These are phyloP conservation scores for Cladosporium sp. DNA, from an alignment of 2,329 filamentous ascomycete genomes.

Conservation along the genomic window DNA sequence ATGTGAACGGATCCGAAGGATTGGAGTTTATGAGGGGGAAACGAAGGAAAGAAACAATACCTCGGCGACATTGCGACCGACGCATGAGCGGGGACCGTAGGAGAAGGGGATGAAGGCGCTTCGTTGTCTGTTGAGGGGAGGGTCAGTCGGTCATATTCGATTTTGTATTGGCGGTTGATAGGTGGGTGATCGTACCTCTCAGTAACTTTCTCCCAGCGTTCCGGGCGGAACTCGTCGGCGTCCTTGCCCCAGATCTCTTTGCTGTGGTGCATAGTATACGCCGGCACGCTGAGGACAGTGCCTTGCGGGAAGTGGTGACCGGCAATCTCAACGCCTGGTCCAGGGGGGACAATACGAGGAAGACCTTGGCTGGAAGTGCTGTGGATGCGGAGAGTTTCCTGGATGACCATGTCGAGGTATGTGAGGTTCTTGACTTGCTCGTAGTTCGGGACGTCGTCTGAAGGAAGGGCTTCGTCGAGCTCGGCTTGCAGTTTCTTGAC, in stretches of 20 bases:
- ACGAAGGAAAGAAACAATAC: background rate
- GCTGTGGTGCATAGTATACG: conserved; percentile 39
- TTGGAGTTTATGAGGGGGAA: background rate
- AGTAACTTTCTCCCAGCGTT: conserved; percentile 38
- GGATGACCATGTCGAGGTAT: conserved; percentile 72
- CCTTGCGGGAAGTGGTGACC: conserved; percentile 63
- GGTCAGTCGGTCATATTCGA: background rate
- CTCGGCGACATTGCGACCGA: conserved; percentile 40
- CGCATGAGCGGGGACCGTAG: conserved; percentile 40
- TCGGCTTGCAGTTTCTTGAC: conserved; percentile 69
- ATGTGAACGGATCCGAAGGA: no score
- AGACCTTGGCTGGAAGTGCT: conserved; percentile 82
- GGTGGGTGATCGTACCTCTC: conserved; percentile 17
- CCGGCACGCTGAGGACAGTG: conserved; percentile 37
- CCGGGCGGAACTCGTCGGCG: conserved; percentile 37
- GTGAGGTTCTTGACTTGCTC: conserved; percentile 69
- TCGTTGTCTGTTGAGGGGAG: conserved; percentile 26
- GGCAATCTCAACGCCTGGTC: conserved; percentile 59
- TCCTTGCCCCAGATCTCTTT: conserved; percentile 39
- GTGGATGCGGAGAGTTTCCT: conserved; percentile 82
- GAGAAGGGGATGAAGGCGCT: conserved; percentile 39
- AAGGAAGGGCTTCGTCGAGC: conserved; percentile 66
- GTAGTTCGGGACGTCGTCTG: conserved; percentile 61
- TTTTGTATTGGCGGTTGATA: background rate
- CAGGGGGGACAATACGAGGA: conserved; percentile 66